These are phyloP conservation scores for Sphaerobolus stellatus DNA, from an alignment of 1,284 basidiomycete genomes.

Conservation along the genomic window DNA sequence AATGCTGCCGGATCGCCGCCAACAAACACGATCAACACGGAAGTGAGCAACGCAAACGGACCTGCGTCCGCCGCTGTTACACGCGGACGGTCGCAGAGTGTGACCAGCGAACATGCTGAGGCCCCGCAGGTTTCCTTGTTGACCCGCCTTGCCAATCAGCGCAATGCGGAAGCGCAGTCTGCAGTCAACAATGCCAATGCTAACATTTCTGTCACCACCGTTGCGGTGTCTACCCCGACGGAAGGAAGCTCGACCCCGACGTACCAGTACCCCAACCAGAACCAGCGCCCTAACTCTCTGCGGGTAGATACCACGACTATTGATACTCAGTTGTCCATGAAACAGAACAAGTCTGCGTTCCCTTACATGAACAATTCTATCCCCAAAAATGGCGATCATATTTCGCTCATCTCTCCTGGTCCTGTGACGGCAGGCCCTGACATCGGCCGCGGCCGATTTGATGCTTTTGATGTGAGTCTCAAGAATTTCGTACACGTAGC, in stretches of 20 bases:
- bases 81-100: slow-evolving; percentile 68
- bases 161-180: slow-evolving; percentile 46
- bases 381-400: slow-evolving; percentile 48
- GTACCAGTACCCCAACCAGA: slow-evolving; percentile 1
- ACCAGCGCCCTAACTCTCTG: slow-evolving; percentile 37
- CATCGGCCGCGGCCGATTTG: slow-evolving; percentile 59
- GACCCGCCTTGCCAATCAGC: slow-evolving; percentile 68
- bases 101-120: slow-evolving; percentile 63
- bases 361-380: slow-evolving; percentile 41
- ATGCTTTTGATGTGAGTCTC: slow-evolving; percentile 41
- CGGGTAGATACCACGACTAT: slow-evolving; percentile 66
- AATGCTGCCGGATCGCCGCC: not conserved
- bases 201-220: not conserved
- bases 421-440: slow-evolving; percentile 81
- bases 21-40: not conserved
- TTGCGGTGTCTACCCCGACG: slow-evolving; percentile 4
- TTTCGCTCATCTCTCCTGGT: slow-evolving; percentile 60
- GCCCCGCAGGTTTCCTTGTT: slow-evolving; percentile 68
- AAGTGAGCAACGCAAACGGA: too few species aligned
- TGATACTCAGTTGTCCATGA: slow-evolving; percentile 54
- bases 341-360: slow-evolving; percentile 82
- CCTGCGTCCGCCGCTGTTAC: slow-evolving; percentile 49
- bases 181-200: slow-evolving; percentile 12
- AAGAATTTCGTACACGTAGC: slow-evolving; percentile 20
- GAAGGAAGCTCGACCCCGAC: slow-evolving; percentile 11